Base-by-base conservation (phyloP, 2,329 filamentous ascomycete species). In the Xylaria sp. region DNA sequence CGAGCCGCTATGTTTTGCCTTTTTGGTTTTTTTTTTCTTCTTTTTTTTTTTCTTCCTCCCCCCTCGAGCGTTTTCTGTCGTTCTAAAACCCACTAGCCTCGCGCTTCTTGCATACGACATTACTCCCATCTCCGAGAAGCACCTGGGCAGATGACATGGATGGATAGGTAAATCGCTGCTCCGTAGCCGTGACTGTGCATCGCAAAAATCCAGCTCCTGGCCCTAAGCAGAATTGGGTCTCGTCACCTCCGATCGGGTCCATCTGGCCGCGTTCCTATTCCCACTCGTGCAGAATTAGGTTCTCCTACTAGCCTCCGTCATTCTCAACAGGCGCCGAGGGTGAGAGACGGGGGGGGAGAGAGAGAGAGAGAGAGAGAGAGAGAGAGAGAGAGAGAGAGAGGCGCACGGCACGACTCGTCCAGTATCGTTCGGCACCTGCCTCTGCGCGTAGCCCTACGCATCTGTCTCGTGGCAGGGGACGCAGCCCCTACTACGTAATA, bases 171-270 rank as follows among this genome's bases (percentile, higher is more conserved):
- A 34, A 34, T 34, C 29, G 29, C 29, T 34, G 16, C 29, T 7
- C 11, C 29, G n/a, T 13, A 13, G 29, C 16, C 29, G 29, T 13
- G 16, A 34, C 29, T 34, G 29, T 34, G 29, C 29, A 34, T 34
- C 29, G 29, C 29, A 9, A 34, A n/a, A 13, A 4, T 13, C 9
- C 16, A 44, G 41, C 26, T 44, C 16, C 41, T 44, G 41, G 41
- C 41, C 21, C 41, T 44, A 44, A 44, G 26, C 21, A 44, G 26
- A 44, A 26, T 44, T 26, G 41, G 41, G 41, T 29, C 41, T 26
- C 26, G 29, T 44, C 20, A 22, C 41, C 17, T 17, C 20, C 20
- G 41, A 44, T 44, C 41, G 41, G 41, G 41, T 44, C 21, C 26
- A 26, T 44, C 41, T 22, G 21, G n/a, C 41, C 21, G 41, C 41